These are phyloP conservation scores for Dalechampia spathulata DNA, from an alignment of 441 rosid species.

Conservation along the genomic window DNA sequence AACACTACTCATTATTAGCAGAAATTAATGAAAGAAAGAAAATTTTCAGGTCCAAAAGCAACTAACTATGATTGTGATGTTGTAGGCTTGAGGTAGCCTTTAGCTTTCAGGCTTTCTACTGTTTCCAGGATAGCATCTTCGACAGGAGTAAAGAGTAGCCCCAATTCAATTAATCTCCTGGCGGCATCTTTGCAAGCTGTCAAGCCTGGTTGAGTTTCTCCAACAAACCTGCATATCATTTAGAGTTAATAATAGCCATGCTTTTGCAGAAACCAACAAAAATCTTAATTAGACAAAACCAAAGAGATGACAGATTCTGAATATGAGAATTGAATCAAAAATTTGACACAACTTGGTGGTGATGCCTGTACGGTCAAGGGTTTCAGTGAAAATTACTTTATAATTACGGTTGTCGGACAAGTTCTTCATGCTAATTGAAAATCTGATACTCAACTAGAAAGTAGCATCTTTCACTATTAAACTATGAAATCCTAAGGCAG, in stretches of 20 bases:
- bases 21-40: background rate
- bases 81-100: constrained; percentile 39
- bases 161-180: constrained; percentile 59
- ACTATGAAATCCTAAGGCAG: too few relatives aligned
- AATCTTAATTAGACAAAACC: background rate
- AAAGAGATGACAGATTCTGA: background rate
- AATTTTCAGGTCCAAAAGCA: background rate
- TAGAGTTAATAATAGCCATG: constrained; percentile 8
- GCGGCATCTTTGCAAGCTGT: constrained; percentile 55
- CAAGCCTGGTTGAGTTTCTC: constrained; percentile 68
- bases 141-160: constrained; percentile 49
- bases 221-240: constrained; percentile 30
- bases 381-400: background rate
- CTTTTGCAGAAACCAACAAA: constrained; percentile 1
- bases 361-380: background rate
- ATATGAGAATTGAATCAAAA: background rate
- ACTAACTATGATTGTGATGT: constrained; percentile 7
- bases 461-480: too few relatives aligned
- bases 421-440: background rate
- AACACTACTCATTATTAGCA: constrained; percentile 9
- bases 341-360: background rate
- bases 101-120: constrained; percentile 48
- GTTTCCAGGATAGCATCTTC: constrained; percentile 63
- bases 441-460: constrained; percentile 4
- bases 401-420: background rate